These are phyloP conservation scores for Exophiala sp. DNA, from an alignment of 2,329 filamentous ascomycete genomes.

Conservation along the genomic window DNA sequence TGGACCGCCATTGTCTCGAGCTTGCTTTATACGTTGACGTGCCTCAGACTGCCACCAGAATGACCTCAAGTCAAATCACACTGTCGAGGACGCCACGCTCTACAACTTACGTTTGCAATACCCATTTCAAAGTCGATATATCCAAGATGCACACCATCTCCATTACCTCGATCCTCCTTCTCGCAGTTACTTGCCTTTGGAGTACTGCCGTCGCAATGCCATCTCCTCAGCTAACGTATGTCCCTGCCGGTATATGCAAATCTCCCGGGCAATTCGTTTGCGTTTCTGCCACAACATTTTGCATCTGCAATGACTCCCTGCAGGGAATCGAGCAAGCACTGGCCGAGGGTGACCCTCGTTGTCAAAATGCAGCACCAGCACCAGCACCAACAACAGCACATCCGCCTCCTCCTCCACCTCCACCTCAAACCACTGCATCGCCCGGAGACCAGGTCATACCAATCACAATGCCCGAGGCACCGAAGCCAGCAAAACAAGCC, in stretches of 20 bases:
- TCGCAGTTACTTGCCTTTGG: not conserved
- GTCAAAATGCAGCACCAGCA: not conserved
- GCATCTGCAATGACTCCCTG: constrained; percentile 7
- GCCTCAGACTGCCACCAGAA: no score
- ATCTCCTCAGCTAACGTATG: not conserved
- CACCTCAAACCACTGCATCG: no score
- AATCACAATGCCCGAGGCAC: no score
- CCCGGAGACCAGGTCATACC: no score
- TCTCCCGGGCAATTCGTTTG: constrained; percentile 11
- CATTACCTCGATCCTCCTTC: not conserved
- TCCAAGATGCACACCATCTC: not conserved
- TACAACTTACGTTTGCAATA: no score
- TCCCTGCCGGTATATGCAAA: not conserved
- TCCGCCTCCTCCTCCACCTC: no score
- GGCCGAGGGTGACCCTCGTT: constrained; percentile 8
- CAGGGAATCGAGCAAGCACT: constrained; percentile 7
- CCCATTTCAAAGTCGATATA: not conserved
- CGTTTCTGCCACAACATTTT: constrained; percentile 3
- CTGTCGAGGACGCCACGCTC: no score
- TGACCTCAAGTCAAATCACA: no score
- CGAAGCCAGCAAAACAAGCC: no score
- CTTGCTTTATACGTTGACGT: no score
- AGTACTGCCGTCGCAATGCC: not conserved
- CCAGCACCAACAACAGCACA: no score
- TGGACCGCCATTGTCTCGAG: no score